phyloP scores from a whole-genome alignment of 768 basidiomycete genomes.

The Boletellus ananiceps region DNA sequence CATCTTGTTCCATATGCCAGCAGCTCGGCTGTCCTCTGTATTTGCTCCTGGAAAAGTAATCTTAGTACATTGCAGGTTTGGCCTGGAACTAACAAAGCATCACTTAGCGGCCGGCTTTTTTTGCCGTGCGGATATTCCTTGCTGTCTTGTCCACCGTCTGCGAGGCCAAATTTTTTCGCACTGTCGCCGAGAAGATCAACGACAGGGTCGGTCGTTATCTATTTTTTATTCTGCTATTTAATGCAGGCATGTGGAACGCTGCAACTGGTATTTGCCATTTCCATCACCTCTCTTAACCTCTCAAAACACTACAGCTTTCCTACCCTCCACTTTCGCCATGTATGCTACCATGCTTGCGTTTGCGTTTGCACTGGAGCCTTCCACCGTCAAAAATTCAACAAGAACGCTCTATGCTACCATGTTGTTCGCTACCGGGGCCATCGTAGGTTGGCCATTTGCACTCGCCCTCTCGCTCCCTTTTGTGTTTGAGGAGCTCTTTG shows the following conservation, averaged over 20 bases:
- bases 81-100: constrained; percentile 12
- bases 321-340: constrained; percentile 96
- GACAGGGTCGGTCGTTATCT: constrained; percentile 91
- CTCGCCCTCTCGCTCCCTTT: constrained; percentile 84
- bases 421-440: constrained; percentile 72
- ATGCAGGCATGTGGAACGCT: constrained; percentile 94
- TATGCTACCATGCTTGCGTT: constrained; percentile 79
- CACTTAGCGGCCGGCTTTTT: constrained; percentile 78
- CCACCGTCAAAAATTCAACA: constrained; percentile 46
- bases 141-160: constrained; percentile 68
- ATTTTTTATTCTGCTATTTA: constrained; percentile 79
- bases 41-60: constrained; percentile 71
- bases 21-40: constrained; percentile 54
- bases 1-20: constrained; percentile 73
- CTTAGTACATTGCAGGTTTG: background rate
- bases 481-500: constrained; percentile 82
- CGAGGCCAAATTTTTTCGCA: constrained; percentile 80
- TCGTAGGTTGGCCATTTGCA: constrained; percentile 98
- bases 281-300: constrained; percentile 3
- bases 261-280: constrained; percentile 53
- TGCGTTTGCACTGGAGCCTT: constrained; percentile 59
- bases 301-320: constrained; percentile 57
- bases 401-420: constrained; percentile 64
- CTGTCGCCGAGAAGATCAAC: constrained; percentile 77
- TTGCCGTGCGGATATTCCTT: constrained; percentile 77